Evolutionary conservation across 805 yeast genomes (phyloP).

Genomic region (Tetrapisispora pingtungensis): DNA sequence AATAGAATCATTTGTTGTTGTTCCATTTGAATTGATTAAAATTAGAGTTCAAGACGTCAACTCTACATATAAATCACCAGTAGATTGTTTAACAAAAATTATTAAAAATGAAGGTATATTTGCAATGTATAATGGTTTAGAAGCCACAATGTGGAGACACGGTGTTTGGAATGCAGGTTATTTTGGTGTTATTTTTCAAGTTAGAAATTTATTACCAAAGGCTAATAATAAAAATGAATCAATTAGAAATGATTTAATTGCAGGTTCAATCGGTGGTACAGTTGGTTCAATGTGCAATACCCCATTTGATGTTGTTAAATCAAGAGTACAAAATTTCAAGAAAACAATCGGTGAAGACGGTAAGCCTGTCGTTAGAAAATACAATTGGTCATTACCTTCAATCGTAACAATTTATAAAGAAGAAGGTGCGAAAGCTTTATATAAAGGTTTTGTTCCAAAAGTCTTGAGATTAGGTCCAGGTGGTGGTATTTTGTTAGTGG

Average conservation of each 20-base stretch:
- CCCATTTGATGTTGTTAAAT: conserved; percentile 95
- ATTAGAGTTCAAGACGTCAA: conserved; percentile 87
- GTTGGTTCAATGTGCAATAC: conserved; percentile 92
- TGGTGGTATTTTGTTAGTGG: conserved; percentile 95
- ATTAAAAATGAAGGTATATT: conserved; percentile 66
- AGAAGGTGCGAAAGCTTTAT: conserved; percentile 86
- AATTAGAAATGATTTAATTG: conserved; percentile 76
- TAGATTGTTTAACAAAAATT: conserved; percentile 68
- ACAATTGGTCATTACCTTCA: conserved; percentile 87
- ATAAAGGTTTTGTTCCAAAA: conserved; percentile 95
- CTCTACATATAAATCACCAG: conserved; percentile 73
- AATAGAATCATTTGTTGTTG: conserved; percentile 91
- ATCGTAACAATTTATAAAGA: conserved; percentile 60
- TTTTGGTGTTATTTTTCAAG: conserved; percentile 89
- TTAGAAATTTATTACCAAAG: conserved; percentile 67
- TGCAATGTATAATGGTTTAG: conserved; percentile 88
- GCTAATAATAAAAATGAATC: conserved; percentile 62
- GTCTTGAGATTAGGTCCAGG: conserved; percentile 98
- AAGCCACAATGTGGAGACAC: conserved; percentile 96
- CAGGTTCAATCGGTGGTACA: conserved; percentile 96
- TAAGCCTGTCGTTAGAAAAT: conserved; percentile 73
- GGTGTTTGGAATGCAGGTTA: conserved; percentile 96
- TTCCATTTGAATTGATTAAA: conserved; percentile 93
- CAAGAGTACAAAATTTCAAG: conserved; percentile 68
- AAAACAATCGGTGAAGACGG: conserved; percentile 34